A percentile compares a stretch with the other conserved stretches of the same genome.
phyloP scores from a whole-genome alignment of 768 basidiomycete genomes.

The Fistulinella prunicolor region DNA sequence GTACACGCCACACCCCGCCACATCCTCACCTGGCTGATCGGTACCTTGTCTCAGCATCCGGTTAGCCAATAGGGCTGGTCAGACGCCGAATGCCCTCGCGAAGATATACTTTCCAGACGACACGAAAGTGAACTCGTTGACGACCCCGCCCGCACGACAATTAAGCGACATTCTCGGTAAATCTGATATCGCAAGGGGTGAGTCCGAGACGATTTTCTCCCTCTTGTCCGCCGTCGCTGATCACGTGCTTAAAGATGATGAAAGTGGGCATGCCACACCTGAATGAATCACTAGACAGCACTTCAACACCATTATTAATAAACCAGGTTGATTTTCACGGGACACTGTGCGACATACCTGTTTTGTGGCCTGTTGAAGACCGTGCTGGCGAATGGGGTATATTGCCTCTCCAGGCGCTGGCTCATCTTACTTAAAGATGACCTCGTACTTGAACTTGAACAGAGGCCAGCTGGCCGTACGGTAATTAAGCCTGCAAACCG shows the following conservation, averaged over 20 bases:
- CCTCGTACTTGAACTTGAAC: no score
- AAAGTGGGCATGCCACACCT: not conserved
- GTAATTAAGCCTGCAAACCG: no score
- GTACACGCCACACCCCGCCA: no score
- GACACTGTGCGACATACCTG: no score
- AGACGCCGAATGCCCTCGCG: slow-evolving; percentile 25
- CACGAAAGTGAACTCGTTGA: slow-evolving; percentile 14
- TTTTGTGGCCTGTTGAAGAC: no score
- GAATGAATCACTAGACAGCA: no score
- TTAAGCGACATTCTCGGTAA: slow-evolving; percentile 6
- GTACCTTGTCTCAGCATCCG: slow-evolving; percentile 19
- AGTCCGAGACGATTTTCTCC: not conserved
- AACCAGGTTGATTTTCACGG: no score
- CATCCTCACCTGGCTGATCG: not conserved
- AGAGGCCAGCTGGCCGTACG: no score
- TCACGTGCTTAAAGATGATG: slow-evolving; percentile 3
- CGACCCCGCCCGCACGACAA: slow-evolving; percentile 18
- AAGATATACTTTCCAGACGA: slow-evolving; percentile 21
- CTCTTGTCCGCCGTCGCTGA: not conserved
- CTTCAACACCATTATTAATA: no score
- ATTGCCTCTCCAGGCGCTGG: no score
- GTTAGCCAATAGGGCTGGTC: slow-evolving; percentile 24
- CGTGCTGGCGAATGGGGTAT: no score
- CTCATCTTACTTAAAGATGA: no score
- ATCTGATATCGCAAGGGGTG: slow-evolving; percentile 21